Evolutionary conservation across 2,329 filamentous ascomycete species (phyloP), one percentile per base, ranked within the genome.

Genomic region (Aspergillus tubingensis): DNA sequence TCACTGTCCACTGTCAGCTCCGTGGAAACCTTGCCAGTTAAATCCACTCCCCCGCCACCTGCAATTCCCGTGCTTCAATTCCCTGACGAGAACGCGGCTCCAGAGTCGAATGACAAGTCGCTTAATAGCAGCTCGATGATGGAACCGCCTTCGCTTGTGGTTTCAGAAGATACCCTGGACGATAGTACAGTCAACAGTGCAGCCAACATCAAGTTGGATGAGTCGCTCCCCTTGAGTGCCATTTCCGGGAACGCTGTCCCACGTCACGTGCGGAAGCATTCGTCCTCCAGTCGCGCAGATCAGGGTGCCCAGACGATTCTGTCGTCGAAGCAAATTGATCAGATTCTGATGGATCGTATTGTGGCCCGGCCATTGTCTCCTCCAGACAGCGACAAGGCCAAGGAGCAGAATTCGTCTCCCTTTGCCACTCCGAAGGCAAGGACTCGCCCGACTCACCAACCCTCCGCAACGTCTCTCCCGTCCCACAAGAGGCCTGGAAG

Each of bases 251-350:
- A 90, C 69, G 76, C 81, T 49, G 63, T 71, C 27, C 64, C 70
- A 25, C 69, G 70, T 23, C 70, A 71, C 47, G 52, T 64, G 25
- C 70, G 55, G 57, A 62, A 65, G n/a, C 64, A 60, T 21, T 68
- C 67, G 17, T 74, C 72, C 43, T 74, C 72, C 41, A 74, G 78
- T 57, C 89, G 83, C 62, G 79, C 82, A 19, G 91, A 96, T 68
- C 88, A 90, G 66, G 86, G 88, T 56, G 89, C 90, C 13, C 94
- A 97, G 77, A 97, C 93, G 23, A 83, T 89, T 41, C 81, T 97
- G 30, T 96, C 92, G n/a, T 86, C 91, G 0, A 86, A 90, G 53
- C 88, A 90, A 58, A 91, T 96, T 64, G 92, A 96, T 67, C 84
- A 86, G 58, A 82, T 96, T 70, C 77, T 96, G 58, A 83, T 84